Base-by-base conservation (phyloP, 805 yeast genomes). In the Jamesozyma piceae region DNA sequence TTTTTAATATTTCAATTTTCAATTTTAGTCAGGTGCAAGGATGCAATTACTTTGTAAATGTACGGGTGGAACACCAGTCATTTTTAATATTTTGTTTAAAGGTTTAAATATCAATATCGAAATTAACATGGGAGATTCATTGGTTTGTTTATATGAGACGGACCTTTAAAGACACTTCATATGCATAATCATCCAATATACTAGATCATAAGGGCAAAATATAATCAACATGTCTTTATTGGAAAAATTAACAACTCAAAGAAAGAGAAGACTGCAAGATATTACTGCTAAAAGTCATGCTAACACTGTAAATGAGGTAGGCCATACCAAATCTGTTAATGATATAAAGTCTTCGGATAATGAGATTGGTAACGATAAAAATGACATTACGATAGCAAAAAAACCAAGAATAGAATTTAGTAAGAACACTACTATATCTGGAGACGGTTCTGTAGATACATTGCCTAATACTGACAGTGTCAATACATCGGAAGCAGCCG, bases 231-330 rank as follows among this genome's bases (percentile, higher is more conserved):
- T 41, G 43, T 41, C 43, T 4, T 11, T 30, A 6, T 30, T 41
- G 54, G 55, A 24, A 6, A 21, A 41, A n/a, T 21, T 41, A 28
- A 9, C 39, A 15, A 15, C 22, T 5, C 29, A 5, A 41, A 50
- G 17, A 42, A 51, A 24, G 44, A 44, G n/a, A 53, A 32, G 22
- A 29, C 32, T 14, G 17, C 32, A 29, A 29, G 17, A 11, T n/a
- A 29, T 29, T 29, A n/a, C 17, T 29, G 5, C 17, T 14, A n/a
- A 11, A n/a, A 29, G 32, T n/a, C 32, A n/a, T n/a, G 17, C 6
- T 6, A 11, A n/a, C 5, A n/a, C 13, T n/a, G 17, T 11, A 14
- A n/a, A 29, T 29, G 28, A 26, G 28, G 11, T 26, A 6, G 6
- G 6, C 6, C 10, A 26, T 11, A 29, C 14, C 17, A 14, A 29